These are phyloP conservation scores for Lupinus albus DNA, from an alignment of 306 rosid species.

Conservation along the genomic window DNA sequence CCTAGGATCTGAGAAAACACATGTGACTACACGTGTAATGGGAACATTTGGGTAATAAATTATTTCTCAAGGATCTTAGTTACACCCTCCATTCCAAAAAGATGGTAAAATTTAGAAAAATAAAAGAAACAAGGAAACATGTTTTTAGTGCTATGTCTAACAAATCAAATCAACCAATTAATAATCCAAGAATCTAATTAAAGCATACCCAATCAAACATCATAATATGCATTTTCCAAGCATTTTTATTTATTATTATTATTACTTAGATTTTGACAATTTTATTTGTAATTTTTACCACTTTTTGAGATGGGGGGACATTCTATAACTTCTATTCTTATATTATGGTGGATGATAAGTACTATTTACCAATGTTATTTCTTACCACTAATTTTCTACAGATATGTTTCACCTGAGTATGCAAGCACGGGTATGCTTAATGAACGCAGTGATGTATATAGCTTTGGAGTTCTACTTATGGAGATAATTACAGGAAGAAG, in stretches of 20 bases:
- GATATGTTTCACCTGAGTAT: conserved; percentile 96
- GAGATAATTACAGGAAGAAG: conserved; percentile 96
- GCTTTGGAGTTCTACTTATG: conserved; percentile 95
- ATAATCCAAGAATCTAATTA: too few species aligned
- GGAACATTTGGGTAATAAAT: conserved; percentile 87
- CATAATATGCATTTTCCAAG: too few species aligned
- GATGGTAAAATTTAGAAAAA: too few species aligned
- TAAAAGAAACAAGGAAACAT: too few species aligned
- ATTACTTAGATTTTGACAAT: too few species aligned
- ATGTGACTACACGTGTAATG: conserved; percentile 96
- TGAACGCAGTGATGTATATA: conserved; percentile 90
- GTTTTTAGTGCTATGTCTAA: too few species aligned
- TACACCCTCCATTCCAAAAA: too few species aligned
- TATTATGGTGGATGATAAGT: neutral
- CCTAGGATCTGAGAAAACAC: conserved; percentile 75
- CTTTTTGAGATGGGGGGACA: neutral
- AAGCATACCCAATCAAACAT: too few species aligned
- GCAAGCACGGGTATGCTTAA: conserved; percentile 98
- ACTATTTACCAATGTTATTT: neutral
- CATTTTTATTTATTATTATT: too few species aligned
- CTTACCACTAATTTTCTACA: conserved; percentile 43
- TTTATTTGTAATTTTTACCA: too few species aligned
- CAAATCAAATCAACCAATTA: too few species aligned
- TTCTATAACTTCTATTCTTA: neutral
- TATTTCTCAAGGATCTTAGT: conserved; percentile 21